Conservation (phyloP, 495 filamentous ascomycete species). For the Glarea lozoyensis region DNA sequence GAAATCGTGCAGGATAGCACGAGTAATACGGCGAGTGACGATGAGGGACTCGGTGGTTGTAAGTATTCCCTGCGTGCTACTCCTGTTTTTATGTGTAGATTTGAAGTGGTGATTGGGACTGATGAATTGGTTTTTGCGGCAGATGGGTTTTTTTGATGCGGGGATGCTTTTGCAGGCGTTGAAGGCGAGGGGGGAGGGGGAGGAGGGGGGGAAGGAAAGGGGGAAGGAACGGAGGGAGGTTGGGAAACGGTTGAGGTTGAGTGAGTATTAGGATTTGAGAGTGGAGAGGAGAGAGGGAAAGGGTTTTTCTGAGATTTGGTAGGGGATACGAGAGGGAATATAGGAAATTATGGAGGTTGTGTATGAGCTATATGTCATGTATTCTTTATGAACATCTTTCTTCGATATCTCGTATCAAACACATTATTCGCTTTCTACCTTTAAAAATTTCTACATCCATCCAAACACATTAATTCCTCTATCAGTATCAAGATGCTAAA, state of each 20-base stretch:
- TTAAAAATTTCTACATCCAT: too few relatives aligned
- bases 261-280: constrained; percentile 49
- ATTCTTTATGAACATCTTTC: too few relatives aligned
- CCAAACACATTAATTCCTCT: too few relatives aligned
- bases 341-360: too few relatives aligned
- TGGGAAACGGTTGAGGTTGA: constrained; percentile 69
- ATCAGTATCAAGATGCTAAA: too few relatives aligned
- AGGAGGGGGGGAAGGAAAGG: constrained; percentile 29
- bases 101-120: constrained; percentile 2
- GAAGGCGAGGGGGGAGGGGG: constrained; percentile 41
- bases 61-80: constrained; percentile 38
- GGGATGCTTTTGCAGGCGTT: constrained; percentile 87
- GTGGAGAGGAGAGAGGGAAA: background rate
- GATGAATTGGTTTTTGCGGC: constrained; percentile 12
- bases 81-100: too few relatives aligned
- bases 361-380: too few relatives aligned
- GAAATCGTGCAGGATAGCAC: constrained; percentile 39
- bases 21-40: constrained; percentile 66
- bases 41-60: constrained; percentile 90
- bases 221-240: constrained; percentile 52
- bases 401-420: too few relatives aligned
- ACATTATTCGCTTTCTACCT: too few relatives aligned
- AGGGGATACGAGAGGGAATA: too few relatives aligned
- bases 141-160: constrained; percentile 96
- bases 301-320: too few relatives aligned